Conservation (phyloP, 331 rosid genomes). For the Malus hybrid region DNA sequence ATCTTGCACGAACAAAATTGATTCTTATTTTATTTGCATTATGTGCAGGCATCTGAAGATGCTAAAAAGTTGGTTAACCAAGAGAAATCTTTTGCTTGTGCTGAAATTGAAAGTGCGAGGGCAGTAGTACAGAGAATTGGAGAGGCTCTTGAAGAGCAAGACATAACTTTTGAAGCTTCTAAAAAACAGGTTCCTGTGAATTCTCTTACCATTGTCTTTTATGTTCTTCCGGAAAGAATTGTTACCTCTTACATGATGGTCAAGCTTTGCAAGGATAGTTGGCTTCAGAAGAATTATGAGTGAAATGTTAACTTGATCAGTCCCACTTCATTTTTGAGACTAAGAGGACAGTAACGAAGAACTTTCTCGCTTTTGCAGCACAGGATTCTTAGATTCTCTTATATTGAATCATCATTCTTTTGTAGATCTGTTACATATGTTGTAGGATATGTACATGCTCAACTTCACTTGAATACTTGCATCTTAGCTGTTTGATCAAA, state of each 20-base stretch:
- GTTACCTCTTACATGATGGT: background rate
- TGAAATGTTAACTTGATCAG: background rate
- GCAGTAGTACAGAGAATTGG: slow-evolving; percentile 85
- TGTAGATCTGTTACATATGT: background rate
- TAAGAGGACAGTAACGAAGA: background rate
- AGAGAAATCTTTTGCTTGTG: slow-evolving; percentile 97
- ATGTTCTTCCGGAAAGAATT: background rate
- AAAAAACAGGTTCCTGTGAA: slow-evolving; percentile 50
- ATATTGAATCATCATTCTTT: background rate
- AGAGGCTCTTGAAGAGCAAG: slow-evolving; percentile 89
- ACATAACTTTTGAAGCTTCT: slow-evolving; percentile 46
- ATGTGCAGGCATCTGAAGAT: slow-evolving; percentile 85
- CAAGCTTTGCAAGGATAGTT: background rate
- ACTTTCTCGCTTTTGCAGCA: background rate
- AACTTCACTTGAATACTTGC: background rate
- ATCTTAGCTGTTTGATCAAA: too few relatives aligned
- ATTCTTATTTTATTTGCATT: background rate
- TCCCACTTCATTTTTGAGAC: background rate
- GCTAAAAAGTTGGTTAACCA: slow-evolving; percentile 93
- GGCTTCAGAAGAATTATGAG: background rate
- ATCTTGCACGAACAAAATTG: background rate
- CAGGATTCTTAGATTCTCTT: background rate
- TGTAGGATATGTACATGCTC: background rate
- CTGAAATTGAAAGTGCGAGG: slow-evolving; percentile 96
- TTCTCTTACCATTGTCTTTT: background rate